These are phyloP conservation scores for Boletellus sp. DNA, from an alignment of 768 basidiomycete genomes.

Conservation along the genomic window DNA sequence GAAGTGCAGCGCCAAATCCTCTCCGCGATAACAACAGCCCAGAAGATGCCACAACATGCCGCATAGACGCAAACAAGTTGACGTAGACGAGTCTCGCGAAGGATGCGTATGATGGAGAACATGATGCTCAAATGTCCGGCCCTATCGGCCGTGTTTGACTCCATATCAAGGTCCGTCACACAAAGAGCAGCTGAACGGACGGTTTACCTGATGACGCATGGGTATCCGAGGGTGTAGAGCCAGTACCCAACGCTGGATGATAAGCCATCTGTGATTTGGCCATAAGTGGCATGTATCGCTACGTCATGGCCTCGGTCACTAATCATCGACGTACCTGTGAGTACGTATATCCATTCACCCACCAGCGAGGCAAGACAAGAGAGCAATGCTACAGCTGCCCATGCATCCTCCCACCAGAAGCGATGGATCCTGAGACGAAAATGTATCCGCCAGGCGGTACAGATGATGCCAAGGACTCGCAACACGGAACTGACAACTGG, in stretches of 20 bases:
- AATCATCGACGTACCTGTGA: slow-evolving; percentile 1
- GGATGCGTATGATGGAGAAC: slow-evolving; percentile 15
- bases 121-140: slow-evolving; percentile 13
- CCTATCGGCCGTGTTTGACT: background rate
- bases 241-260: background rate
- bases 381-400: slow-evolving; percentile 9
- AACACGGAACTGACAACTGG: background rate
- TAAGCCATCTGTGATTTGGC: background rate
- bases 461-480: slow-evolving; percentile 4
- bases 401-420: slow-evolving; percentile 21
- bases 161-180: background rate
- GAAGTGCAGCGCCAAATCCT: slow-evolving; percentile 8
- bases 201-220: slow-evolving; percentile 3
- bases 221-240: slow-evolving; percentile 5
- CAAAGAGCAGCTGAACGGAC: background rate
- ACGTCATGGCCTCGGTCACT: too few species aligned
- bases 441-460: slow-evolving; percentile 10
- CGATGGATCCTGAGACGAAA: slow-evolving; percentile 14
- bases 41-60: background rate
- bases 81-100: background rate
- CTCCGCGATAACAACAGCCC: background rate
- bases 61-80: background rate
- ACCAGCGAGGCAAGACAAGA: slow-evolving; percentile 3
- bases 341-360: slow-evolving; percentile 6
- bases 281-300: background rate